Percentiles rank a stretch among this genome's conserved stretches.
phyloP scores from a whole-genome alignment of 257 asterid genomes.

The Solanum medicagineum region DNA sequence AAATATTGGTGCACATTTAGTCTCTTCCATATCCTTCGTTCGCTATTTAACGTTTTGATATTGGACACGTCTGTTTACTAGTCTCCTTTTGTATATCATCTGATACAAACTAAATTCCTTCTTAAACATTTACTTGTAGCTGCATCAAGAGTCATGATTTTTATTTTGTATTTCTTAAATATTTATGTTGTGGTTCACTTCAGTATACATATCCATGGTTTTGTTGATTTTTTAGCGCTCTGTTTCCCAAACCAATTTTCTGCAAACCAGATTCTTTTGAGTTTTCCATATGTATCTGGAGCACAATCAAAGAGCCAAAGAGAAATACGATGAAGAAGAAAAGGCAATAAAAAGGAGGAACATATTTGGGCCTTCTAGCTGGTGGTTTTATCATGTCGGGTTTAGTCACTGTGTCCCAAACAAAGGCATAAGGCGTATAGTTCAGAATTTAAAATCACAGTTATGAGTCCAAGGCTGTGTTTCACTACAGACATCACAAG shows the following conservation, averaged over 20 bases:
- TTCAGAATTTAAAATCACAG: neutral
- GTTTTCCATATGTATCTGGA: neutral
- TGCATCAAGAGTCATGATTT: neutral
- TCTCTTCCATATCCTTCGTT: neutral
- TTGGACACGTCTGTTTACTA: neutral
- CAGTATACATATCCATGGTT: neutral
- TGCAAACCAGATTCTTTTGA: neutral
- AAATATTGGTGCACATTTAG: neutral
- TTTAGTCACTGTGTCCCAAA: neutral
- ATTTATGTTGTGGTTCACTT: neutral
- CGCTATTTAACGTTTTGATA: neutral
- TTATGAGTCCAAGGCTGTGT: neutral
- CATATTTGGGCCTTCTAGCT: neutral
- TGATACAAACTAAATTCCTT: neutral
- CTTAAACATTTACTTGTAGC: neutral
- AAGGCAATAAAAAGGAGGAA: neutral
- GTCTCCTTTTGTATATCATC: neutral
- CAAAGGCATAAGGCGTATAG: neutral
- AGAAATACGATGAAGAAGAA: neutral
- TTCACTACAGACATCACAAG: neutral
- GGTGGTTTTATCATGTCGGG: neutral
- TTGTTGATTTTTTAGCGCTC: neutral
- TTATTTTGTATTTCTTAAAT: neutral
- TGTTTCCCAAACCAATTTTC: neutral
- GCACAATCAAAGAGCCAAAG: neutral